Evolutionary conservation across 148 eudicot species (phyloP).

Genomic region (Tetragonia tetragonoides): DNA sequence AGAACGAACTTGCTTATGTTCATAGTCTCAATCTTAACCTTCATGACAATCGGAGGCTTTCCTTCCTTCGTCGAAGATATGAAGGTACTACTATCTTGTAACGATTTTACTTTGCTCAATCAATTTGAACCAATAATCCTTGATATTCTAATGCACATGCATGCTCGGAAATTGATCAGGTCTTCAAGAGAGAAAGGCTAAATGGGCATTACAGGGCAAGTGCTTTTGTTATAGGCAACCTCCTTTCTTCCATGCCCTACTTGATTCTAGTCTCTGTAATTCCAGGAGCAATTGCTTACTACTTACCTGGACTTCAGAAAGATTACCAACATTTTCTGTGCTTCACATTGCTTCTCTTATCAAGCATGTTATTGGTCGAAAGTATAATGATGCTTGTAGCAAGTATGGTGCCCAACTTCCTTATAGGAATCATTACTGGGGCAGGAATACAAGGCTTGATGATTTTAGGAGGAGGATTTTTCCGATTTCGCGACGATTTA

Average conservation of each 20-base stretch:
- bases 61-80: conserved; percentile 34
- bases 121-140: no score
- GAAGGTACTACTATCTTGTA: neutral
- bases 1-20: conserved; percentile 47
- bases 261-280: conserved; percentile 33
- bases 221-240: conserved; percentile 49
- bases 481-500: conserved; percentile 37
- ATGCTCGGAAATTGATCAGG: conserved; percentile 17
- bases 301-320: conserved; percentile 41
- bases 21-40: conserved; percentile 44
- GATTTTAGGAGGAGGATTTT: conserved; percentile 40
- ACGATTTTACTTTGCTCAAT: neutral
- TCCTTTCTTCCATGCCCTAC: conserved; percentile 49
- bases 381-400: conserved; percentile 71
- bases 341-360: conserved; percentile 30
- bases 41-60: conserved; percentile 80
- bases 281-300: conserved; percentile 50
- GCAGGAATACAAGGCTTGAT: conserved; percentile 52
- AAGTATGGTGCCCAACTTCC: conserved; percentile 46
- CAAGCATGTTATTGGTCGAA: conserved; percentile 46
- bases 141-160: no score
- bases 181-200: conserved; percentile 46
- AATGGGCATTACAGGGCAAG: conserved; percentile 50
- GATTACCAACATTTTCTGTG: conserved; percentile 32
- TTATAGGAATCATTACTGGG: conserved; percentile 53